phyloP scores from a whole-genome alignment of 2,329 filamentous ascomycete species.

The Mariannaea sp. region DNA sequence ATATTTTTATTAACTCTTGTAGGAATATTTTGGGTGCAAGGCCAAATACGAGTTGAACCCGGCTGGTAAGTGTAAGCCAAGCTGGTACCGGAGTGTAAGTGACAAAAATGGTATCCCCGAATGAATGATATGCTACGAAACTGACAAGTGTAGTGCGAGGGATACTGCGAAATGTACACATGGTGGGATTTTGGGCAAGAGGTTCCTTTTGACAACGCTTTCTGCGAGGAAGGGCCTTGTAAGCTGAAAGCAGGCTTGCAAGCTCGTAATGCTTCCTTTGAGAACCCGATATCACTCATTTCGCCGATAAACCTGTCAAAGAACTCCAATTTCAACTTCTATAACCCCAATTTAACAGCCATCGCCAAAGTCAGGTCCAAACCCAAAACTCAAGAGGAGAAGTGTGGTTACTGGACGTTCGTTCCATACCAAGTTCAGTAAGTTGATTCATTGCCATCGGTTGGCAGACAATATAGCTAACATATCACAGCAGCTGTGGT shows the following conservation, averaged over 20 bases:
- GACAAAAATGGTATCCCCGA: neutral
- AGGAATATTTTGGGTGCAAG: neutral
- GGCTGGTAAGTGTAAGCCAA: neutral
- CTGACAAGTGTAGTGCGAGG: conserved; percentile 1
- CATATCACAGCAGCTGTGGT: neutral
- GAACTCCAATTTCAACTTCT: neutral
- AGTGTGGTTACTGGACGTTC: conserved; percentile 14
- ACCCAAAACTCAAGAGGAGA: neutral
- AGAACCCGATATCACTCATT: neutral
- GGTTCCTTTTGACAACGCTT: neutral
- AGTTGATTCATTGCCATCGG: neutral
- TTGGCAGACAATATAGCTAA: neutral
- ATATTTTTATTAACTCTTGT: neutral
- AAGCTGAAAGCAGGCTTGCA: neutral
- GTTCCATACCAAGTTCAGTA: conserved; percentile 3
- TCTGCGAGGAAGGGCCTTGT: conserved; percentile 1
- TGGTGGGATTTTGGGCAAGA: conserved; percentile 8
- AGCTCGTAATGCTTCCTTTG: neutral
- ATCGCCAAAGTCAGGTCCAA: neutral
- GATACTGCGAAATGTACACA: conserved; percentile 4
- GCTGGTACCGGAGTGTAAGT: neutral
- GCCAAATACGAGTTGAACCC: neutral
- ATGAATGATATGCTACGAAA: neutral
- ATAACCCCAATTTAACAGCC: neutral
- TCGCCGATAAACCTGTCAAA: neutral